Percentiles rank a stretch among this genome's conserved stretches.
phyloP scores from a whole-genome alignment of 805 yeast species.

The Cyberlindnera americana region DNA sequence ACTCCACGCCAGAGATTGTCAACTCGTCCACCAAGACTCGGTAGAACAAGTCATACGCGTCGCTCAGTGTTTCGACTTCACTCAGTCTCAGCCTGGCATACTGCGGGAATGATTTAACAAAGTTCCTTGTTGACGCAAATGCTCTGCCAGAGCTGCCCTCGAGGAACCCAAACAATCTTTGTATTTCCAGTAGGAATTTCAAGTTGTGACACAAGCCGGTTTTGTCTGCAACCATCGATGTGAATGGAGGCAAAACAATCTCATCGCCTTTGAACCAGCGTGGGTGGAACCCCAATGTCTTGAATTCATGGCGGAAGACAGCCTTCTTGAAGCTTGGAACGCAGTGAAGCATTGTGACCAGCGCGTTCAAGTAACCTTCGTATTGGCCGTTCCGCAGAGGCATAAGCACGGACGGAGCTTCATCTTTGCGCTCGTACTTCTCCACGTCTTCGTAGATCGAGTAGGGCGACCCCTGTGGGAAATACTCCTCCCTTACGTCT shows the following conservation, averaged over 20 bases:
- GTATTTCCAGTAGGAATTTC: no score
- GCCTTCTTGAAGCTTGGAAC: slow-evolving; percentile 32
- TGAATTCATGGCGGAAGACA: slow-evolving; percentile 31
- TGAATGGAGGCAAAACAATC: slow-evolving; percentile 9
- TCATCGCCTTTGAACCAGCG: slow-evolving; percentile 38
- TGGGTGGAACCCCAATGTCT: slow-evolving; percentile 34
- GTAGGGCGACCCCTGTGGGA: slow-evolving; percentile 6
- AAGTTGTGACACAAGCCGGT: slow-evolving; percentile 29
- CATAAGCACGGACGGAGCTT: slow-evolving; percentile 32
- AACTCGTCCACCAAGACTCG: slow-evolving; percentile 12
- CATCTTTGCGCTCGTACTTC: slow-evolving; percentile 23
- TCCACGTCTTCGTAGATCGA: slow-evolving; percentile 32
- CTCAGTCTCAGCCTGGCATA: slow-evolving; percentile 13
- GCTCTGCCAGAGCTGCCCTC: slow-evolving; percentile 33
- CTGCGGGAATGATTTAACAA: slow-evolving; percentile 31
- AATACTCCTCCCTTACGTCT: neutral
- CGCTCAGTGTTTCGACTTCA: slow-evolving; percentile 16
- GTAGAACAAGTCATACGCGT: slow-evolving; percentile 22
- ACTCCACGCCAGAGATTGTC: slow-evolving; percentile 1
- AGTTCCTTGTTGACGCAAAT: slow-evolving; percentile 35
- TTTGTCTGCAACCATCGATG: slow-evolving; percentile 7
- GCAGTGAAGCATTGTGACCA: slow-evolving; percentile 38
- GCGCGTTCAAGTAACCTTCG: slow-evolving; percentile 41
- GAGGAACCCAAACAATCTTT: slow-evolving; percentile 37
- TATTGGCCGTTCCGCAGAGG: slow-evolving; percentile 32